Evolutionary conservation across 2,329 filamentous ascomycete species (phyloP).

Genomic region (Alternaria arbusti): DNA sequence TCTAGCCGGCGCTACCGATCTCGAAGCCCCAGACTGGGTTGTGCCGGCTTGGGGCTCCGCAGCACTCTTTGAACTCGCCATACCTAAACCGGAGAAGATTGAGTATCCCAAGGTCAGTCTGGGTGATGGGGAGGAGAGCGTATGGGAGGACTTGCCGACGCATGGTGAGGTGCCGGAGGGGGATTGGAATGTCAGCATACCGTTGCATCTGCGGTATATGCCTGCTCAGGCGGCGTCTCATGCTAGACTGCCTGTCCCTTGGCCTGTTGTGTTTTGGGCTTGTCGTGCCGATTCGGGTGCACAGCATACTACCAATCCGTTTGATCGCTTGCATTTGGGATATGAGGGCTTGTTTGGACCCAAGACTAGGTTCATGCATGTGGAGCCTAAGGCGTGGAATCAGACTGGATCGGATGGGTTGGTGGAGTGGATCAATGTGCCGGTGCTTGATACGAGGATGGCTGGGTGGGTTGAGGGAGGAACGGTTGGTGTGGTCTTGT

Average conservation of each 20-base stretch:
- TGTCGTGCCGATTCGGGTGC: slow-evolving; percentile 71
- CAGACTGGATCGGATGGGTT: slow-evolving; percentile 5
- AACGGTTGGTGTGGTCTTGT: slow-evolving; percentile 51
- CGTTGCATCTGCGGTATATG: slow-evolving; percentile 86
- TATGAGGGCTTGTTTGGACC: slow-evolving; percentile 82
- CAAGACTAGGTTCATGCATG: slow-evolving; percentile 83
- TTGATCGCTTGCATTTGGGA: slow-evolving; percentile 83
- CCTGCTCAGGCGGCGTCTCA: slow-evolving; percentile 47
- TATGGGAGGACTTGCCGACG: slow-evolving; percentile 1
- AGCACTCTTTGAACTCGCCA: slow-evolving; percentile 77
- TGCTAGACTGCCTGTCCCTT: slow-evolving; percentile 66
- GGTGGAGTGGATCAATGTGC: slow-evolving; percentile 49
- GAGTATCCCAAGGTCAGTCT: slow-evolving; percentile 12
- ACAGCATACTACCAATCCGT: slow-evolving; percentile 79
- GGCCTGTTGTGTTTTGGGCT: slow-evolving; percentile 89
- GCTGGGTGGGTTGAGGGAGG: slow-evolving; percentile 50
- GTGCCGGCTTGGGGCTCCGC: slow-evolving; percentile 79
- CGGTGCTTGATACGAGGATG: slow-evolving; percentile 49
- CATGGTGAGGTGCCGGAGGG: slow-evolving; percentile 25
- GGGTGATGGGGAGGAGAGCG: background rate
- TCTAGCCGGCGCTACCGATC: slow-evolving; percentile 78
- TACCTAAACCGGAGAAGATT: slow-evolving; percentile 1
- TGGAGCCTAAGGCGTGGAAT: slow-evolving; percentile 39
- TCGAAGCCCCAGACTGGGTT: slow-evolving; percentile 88
- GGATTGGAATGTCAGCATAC: slow-evolving; percentile 72